phyloP scores from a whole-genome alignment of 2,329 filamentous ascomycete species.

The Xylariaceae sp. region DNA sequence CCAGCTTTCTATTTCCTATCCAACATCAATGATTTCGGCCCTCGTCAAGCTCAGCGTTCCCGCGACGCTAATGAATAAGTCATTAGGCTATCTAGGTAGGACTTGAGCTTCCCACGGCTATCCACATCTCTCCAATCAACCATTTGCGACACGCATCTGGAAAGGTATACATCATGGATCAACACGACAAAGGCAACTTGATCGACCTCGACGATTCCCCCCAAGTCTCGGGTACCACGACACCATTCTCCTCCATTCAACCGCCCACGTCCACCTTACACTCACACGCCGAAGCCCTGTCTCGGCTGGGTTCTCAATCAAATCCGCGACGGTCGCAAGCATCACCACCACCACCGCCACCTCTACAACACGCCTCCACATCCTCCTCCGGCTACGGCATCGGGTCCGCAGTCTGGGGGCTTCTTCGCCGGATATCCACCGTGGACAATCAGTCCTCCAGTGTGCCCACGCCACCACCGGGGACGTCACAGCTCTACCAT shows the following conservation, averaged over 20 bases:
- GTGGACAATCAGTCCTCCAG: conserved; percentile 45
- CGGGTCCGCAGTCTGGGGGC: conserved; percentile 53
- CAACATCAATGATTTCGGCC: not conserved
- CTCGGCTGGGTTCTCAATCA: conserved; percentile 4
- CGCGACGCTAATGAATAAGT: not conserved
- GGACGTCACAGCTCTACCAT: conserved; percentile 34
- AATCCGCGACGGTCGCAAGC: not conserved
- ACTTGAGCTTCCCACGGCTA: no score
- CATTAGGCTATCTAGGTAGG: not conserved
- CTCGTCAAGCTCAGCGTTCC: not conserved
- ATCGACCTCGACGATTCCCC: conserved; percentile 42
- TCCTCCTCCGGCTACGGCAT: conserved; percentile 34
- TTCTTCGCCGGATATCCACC: conserved; percentile 71
- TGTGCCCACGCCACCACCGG: conserved; percentile 29
- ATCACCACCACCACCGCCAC: conserved; percentile 19
- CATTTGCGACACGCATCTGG: not conserved
- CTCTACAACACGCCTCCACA: conserved; percentile 19
- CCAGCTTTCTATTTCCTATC: not conserved
- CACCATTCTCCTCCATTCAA: conserved; percentile 28
- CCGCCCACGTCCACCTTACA: conserved; percentile 11
- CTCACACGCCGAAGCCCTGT: conserved; percentile 1
- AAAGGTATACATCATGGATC: conserved; percentile 29
- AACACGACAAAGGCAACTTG: conserved; percentile 37
- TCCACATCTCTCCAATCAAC: not conserved
- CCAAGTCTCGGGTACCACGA: conserved; percentile 35